Conservation (phyloP, 768 basidiomycete genomes). For the Lactarius akahatsu region DNA sequence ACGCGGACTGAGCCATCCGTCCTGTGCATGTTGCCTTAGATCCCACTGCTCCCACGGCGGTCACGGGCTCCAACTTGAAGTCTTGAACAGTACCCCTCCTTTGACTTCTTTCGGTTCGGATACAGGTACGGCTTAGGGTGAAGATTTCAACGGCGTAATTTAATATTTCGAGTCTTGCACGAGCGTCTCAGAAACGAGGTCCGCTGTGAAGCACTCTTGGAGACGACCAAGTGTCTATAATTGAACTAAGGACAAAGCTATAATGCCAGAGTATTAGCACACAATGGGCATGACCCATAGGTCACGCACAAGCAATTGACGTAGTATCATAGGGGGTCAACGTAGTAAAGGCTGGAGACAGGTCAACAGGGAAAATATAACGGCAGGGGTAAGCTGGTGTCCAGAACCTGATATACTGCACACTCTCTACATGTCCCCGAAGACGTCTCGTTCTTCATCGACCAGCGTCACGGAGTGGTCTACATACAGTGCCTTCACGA, state of each 20-base stretch:
- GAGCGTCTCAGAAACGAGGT: slow-evolving; percentile 61
- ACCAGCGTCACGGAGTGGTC: slow-evolving; percentile 52
- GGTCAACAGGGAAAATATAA: slow-evolving; percentile 81
- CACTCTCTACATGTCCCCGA: slow-evolving; percentile 18
- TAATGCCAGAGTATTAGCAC: slow-evolving; percentile 10
- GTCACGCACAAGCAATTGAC: slow-evolving; percentile 32
- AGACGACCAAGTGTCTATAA: slow-evolving; percentile 82
- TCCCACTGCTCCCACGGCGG: slow-evolving; percentile 79
- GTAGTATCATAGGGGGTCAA: slow-evolving; percentile 73
- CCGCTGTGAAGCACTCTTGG: slow-evolving; percentile 79
- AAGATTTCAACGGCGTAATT: slow-evolving; percentile 60
- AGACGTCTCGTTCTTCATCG: slow-evolving; percentile 35
- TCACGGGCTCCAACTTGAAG: slow-evolving; percentile 71
- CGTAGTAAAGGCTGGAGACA: slow-evolving; percentile 83
- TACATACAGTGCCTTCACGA: slow-evolving; percentile 64
- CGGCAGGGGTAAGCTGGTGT: slow-evolving; percentile 63
- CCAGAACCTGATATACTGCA: slow-evolving; percentile 47
- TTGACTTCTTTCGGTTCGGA: slow-evolving; percentile 34
- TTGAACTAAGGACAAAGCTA: slow-evolving; percentile 66
- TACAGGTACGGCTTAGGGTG: slow-evolving; percentile 9
- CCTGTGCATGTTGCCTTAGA: slow-evolving; percentile 73
- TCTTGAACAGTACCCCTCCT: slow-evolving; percentile 36
- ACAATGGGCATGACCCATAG: not conserved
- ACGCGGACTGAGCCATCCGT: slow-evolving; percentile 65
- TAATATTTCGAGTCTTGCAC: slow-evolving; percentile 49